Evolutionary conservation across 768 basidiomycete genomes (phyloP), one percentile per base, ranked within the genome.

Genomic region (Lanmaoa rubissima): DNA sequence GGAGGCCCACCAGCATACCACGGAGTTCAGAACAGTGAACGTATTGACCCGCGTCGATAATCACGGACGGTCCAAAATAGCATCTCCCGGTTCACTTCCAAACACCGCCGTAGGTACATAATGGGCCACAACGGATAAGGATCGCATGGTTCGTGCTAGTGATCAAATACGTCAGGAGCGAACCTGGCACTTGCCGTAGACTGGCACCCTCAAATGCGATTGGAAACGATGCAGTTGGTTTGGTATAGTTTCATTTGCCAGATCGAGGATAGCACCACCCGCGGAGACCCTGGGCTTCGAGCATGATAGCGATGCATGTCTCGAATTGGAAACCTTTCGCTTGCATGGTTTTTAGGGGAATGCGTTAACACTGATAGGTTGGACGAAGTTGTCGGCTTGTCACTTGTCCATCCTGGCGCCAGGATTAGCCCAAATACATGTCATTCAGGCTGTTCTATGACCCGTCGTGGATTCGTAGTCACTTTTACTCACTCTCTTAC

Each of bases 251-350:
- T 60, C 36, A 54, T 64, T 54, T 21, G 28, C 43, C 31, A 41
- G 36, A 40, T 24, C 11, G 17, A 32, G 16, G 17, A 26, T 39
- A 31, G 40, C 43, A 42, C 21, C 11, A 11, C 32, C 63, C 64
- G 57, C 63, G 60, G 63, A 46, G 51, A 54, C 53, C 62, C 46
- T 50, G 54, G 54, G n/a, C 34, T 36, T 51, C 7, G 26, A 49
- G 26, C 26, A 21, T 19, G 43, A 17, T 38, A 19, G 32, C 19
- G 54, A 48, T 43, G 19, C 0, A 28, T 6, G 14, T 1, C 39
- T 46, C 14, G 45, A 51, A 43, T 41, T 21, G 32, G 36, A 13
- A 57, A 53, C 24, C 17, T 31, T 31, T 47, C 44, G 45, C 51
- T 57, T 45, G 26, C 54, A 40, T 14, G 24, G 35, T 47, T 42